These are phyloP conservation scores for Nitzschia putrida DNA, from an alignment of 108 stramenopile species.

Conservation along the genomic window DNA sequence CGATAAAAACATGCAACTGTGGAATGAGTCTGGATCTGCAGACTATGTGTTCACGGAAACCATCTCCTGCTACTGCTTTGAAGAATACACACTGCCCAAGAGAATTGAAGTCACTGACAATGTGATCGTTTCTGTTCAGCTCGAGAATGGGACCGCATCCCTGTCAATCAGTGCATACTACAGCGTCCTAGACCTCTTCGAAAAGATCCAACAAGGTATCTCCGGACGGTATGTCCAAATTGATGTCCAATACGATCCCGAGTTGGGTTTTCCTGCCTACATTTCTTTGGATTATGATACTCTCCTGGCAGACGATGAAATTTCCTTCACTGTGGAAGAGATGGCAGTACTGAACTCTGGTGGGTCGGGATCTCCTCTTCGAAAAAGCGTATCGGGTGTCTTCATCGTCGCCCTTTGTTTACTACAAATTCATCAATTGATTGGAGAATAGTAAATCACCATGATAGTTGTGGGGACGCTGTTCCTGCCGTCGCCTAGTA, in stretches of 20 bases:
- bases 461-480: no score
- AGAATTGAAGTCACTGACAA: slow-evolving; percentile 3
- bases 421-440: no score
- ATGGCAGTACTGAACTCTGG: not conserved
- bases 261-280: slow-evolving; percentile 6
- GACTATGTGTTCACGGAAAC: not conserved
- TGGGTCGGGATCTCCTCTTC: no score
- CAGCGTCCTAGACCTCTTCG: slow-evolving; percentile 8
- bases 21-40: not conserved
- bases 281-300: not conserved
- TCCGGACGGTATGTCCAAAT: not conserved
- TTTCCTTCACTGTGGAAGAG: not conserved
- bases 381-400: no score
- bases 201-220: not conserved
- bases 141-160: not conserved
- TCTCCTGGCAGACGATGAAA: slow-evolving; percentile 2
- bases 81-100: slow-evolving; percentile 3
- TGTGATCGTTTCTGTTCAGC: not conserved
- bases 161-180: not conserved
- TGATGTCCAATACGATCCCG: not conserved
- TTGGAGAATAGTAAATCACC: no score
- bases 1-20: not conserved
- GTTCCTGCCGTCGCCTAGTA: no score
- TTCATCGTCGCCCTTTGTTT: no score
- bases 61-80: not conserved